Conservation (phyloP, 2,329 filamentous ascomycete species). For the Arthrobotrys megalospora region DNA sequence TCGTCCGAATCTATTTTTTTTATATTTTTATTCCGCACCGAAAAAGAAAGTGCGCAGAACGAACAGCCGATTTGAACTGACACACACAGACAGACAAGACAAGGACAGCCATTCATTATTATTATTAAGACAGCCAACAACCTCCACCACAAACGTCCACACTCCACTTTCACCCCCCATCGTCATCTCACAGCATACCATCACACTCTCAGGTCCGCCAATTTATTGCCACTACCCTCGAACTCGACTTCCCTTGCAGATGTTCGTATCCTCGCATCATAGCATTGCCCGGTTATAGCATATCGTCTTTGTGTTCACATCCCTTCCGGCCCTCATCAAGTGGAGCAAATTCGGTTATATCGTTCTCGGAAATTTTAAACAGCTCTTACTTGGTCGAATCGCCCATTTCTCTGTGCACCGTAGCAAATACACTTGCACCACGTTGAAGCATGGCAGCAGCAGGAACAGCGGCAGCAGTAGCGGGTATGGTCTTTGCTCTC, state of each 20-base stretch:
- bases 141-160: conserved; percentile 31
- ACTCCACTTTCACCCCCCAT: conserved; percentile 49
- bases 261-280: conserved; percentile 27
- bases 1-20: conserved; percentile 24
- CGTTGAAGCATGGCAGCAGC: conserved; percentile 56
- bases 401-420: conserved; percentile 12
- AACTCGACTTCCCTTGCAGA: conserved; percentile 19
- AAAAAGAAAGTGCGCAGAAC: conserved; percentile 34
- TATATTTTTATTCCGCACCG: conserved; percentile 10
- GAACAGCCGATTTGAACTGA: conserved; percentile 33
- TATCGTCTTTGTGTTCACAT: conserved; percentile 23
- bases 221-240: conserved; percentile 11
- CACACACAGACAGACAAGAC: too few relatives aligned
- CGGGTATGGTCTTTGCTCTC: conserved; percentile 36
- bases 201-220: conserved; percentile 17
- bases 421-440: conserved; percentile 42
- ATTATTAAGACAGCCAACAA: conserved; percentile 38
- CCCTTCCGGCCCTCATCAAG: conserved; percentile 9
- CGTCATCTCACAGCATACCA: conserved; percentile 45
- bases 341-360: conserved; percentile 44
- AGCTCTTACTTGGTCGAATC: conserved; percentile 23
- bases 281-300: conserved; percentile 45
- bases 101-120: conserved; percentile 1
- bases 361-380: conserved; percentile 42
- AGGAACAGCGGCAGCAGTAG: conserved; percentile 41